Conservation (phyloP, 2,329 filamentous ascomycete genomes). For the Neoscytalidium dimidiatum region DNA sequence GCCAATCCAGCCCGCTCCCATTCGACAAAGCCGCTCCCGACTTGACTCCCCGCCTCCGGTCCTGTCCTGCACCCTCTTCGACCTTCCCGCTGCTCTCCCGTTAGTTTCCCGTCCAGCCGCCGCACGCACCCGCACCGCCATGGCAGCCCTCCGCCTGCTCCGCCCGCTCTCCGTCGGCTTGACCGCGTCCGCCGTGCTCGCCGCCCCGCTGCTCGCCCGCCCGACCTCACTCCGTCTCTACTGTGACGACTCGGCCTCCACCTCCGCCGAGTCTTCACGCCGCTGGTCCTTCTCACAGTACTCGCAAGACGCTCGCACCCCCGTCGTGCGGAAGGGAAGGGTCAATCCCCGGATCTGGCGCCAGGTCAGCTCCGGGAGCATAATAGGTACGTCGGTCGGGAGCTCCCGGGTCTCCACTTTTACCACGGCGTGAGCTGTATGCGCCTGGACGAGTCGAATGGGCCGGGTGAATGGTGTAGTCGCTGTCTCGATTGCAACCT, state of each 20-base stretch:
- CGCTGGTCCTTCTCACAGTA: constrained; percentile 43
- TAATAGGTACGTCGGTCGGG: constrained; percentile 38
- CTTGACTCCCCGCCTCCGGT: not conserved
- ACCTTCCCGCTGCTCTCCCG: not conserved
- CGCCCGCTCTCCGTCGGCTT: constrained; percentile 40
- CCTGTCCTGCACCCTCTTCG: not conserved
- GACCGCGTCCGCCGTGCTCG: constrained; percentile 31
- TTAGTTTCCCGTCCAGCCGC: not conserved
- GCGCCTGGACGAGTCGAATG: not conserved
- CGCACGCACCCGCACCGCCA: constrained; percentile 21
- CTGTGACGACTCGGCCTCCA: constrained; percentile 34
- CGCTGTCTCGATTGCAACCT: constrained; percentile 29
- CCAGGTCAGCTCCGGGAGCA: constrained; percentile 50
- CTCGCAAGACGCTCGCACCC: constrained; percentile 40
- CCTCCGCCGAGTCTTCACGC: constrained; percentile 31
- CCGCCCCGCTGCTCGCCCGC: constrained; percentile 33
- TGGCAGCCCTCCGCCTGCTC: constrained; percentile 43
- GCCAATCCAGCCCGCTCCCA: not conserved
- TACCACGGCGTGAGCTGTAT: not conserved
- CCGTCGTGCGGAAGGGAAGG: constrained; percentile 40
- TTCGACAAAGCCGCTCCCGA: not conserved
- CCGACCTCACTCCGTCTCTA: constrained; percentile 26
- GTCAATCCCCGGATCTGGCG: constrained; percentile 44
- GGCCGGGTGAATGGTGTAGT: not conserved
- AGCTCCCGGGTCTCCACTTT: not conserved